These are phyloP conservation scores for Puccinia brachypodii DNA, from an alignment of 1,284 basidiomycete genomes.

Conservation along the genomic window DNA sequence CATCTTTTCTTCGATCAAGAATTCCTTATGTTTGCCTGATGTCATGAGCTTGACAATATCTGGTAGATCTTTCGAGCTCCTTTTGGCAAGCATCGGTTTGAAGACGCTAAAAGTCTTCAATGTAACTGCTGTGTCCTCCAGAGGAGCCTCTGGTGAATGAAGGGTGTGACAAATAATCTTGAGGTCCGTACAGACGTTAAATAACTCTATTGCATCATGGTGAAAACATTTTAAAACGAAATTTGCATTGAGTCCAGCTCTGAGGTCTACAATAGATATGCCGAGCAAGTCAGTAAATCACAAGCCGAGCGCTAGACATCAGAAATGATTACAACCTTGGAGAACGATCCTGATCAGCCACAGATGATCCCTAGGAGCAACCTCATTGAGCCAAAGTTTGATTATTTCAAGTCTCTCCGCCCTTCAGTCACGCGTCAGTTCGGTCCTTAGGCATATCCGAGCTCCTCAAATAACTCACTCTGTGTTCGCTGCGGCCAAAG, in stretches of 20 bases:
- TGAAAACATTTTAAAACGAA: conserved; percentile 84
- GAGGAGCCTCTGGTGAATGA: conserved; percentile 49
- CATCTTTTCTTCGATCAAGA: conserved; percentile 91
- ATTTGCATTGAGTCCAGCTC: conserved; percentile 65
- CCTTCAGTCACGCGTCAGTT: conserved; percentile 59
- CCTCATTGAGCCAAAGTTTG: conserved; percentile 71
- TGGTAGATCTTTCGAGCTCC: conserved; percentile 68
- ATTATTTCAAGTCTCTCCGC: conserved; percentile 72
- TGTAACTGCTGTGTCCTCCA: conserved; percentile 67
- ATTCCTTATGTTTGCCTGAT: conserved; percentile 62
- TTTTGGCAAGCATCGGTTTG: conserved; percentile 86
- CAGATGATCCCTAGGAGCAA: conserved; percentile 77
- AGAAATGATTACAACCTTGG: conserved; percentile 66
- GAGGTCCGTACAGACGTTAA: conserved; percentile 90
- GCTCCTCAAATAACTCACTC: conserved; percentile 63
- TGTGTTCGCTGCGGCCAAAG: conserved; percentile 65
- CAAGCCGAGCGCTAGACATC: background rate
- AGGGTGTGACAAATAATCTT: conserved; percentile 75
- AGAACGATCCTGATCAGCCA: conserved; percentile 92
- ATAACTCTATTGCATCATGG: conserved; percentile 82
- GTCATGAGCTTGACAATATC: conserved; percentile 78
- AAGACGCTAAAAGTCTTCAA: conserved; percentile 79
- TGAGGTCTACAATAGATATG: conserved; percentile 56
- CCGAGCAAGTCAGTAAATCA: background rate
- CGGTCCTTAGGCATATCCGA: background rate